Base-by-base conservation (phyloP, 257 asterid genomes). In the Perilla frutescens region DNA sequence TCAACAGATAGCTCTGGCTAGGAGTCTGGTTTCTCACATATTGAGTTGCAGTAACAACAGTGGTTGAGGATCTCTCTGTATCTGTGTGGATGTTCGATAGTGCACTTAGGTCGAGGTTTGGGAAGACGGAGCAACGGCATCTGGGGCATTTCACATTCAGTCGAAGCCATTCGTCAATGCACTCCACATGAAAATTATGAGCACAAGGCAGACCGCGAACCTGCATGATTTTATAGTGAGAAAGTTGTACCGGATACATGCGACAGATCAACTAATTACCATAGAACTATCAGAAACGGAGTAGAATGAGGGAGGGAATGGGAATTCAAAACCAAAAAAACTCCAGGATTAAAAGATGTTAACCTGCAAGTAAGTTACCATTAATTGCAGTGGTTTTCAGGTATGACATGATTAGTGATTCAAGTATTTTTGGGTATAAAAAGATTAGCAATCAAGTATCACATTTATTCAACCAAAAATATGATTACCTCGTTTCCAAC, bases 201-300 rank as follows among this genome's bases (percentile, higher is more conserved):
- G 99, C 99, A 82, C 99, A 94, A 4, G 99, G 99, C 59, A 94
- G 96, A 32, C 98, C 99, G 0, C 99, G 88, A 40, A 94, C 98
- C 98, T 93, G 90, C 80, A 70, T 71, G 36, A 15, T 41, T 59
- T 53, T 54, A 20, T 55, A 48, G 73, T 61, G 13, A 49, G 72
- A 53, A 34, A 11, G 68, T 41, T 41, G 40, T 32, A 51, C 11
- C 2, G 41, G 44, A n/a, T 20, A 9, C 15, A 9, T 32, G 0
- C 6, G 47, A 8, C 41, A 32, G 4, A 20, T 20, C 26, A 20
- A 20, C 26, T 20, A 20, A 20, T 20, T 20, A 20, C 26, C 26
- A 20, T 20, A 20, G 26, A 20, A 20, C 26, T 20, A 20, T 20
- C 26, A 20, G 26, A 20, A 20, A 20, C 26, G 26, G 26, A 20